phyloP scores from a whole-genome alignment of 345 rosid genomes.

The Lepidium didymum region DNA sequence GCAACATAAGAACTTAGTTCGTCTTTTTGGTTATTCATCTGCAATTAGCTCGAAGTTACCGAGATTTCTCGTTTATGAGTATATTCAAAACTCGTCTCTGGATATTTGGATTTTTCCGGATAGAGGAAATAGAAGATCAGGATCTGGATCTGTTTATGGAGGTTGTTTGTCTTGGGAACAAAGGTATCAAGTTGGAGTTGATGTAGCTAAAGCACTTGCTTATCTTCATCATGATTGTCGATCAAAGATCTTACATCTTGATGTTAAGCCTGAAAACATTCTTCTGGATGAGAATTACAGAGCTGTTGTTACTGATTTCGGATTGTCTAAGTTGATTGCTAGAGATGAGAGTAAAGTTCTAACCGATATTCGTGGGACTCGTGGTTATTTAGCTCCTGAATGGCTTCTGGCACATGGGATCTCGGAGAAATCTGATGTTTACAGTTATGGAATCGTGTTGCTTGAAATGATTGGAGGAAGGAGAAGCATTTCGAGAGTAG shows the following conservation, averaged over 20 bases:
- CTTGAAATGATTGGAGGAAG: conserved; percentile 66
- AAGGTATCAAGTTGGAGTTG: conserved; percentile 55
- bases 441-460: conserved; percentile 68
- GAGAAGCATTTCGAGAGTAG: conserved; percentile 41
- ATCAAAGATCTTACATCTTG: conserved; percentile 55
- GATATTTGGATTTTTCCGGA: conserved; percentile 57
- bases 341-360: conserved; percentile 53
- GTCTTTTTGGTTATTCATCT: conserved; percentile 52
- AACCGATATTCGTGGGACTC: conserved; percentile 62
- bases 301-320: conserved; percentile 55
- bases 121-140: conserved; percentile 6
- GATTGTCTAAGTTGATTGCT: conserved; percentile 54
- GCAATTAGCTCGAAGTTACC: conserved; percentile 21
- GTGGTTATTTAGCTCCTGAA: conserved; percentile 67
- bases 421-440: conserved; percentile 68
- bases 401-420: conserved; percentile 59
- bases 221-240: conserved; percentile 78
- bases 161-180: conserved; percentile 70
- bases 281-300: conserved; percentile 48
- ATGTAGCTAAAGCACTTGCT: conserved; percentile 57
- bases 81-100: conserved; percentile 54
- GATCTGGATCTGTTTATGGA: conserved; percentile 26
- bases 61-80: conserved; percentile 55
- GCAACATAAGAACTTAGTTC: conserved; percentile 59
- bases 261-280: conserved; percentile 67